Conservation (phyloP, 768 basidiomycete species). For the Chalciporus piperatus region DNA sequence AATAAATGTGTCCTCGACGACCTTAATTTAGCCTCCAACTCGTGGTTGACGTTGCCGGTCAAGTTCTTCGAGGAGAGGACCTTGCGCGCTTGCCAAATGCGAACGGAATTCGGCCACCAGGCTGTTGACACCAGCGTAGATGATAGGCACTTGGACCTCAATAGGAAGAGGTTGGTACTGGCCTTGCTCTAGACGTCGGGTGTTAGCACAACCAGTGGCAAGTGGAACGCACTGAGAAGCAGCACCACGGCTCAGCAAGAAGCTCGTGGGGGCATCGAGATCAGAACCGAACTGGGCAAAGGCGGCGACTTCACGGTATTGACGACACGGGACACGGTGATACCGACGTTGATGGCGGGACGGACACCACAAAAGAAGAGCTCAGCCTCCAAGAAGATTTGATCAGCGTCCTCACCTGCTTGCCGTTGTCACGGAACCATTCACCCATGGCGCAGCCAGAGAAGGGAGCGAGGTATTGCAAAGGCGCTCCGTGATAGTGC, state of each 20-base stretch:
- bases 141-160: slow-evolving; percentile 97
- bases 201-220: too few relatives aligned
- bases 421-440: slow-evolving; percentile 99
- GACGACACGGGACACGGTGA: slow-evolving; percentile 99
- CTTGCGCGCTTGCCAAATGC: slow-evolving; percentile 75
- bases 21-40: slow-evolving; percentile 92
- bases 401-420: slow-evolving; percentile 93
- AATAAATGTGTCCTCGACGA: slow-evolving; percentile 82
- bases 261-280: slow-evolving; percentile 98
- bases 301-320: slow-evolving; percentile 99
- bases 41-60: slow-evolving; percentile 79
- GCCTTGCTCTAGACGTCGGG: slow-evolving; percentile 71
- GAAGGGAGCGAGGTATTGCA: slow-evolving; percentile 99
- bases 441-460: slow-evolving; percentile 99
- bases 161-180: slow-evolving; percentile 95
- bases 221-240: slow-evolving; percentile 65
- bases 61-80: slow-evolving; percentile 79
- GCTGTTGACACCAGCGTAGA: slow-evolving; percentile 99
- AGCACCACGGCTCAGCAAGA: slow-evolving; percentile 96
- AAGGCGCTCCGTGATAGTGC: slow-evolving; percentile 95
- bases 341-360: slow-evolving; percentile 99
- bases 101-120: slow-evolving; percentile 88
- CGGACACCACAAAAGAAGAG: slow-evolving; percentile 99
- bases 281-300: slow-evolving; percentile 99
- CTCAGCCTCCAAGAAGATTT: slow-evolving; percentile 99